Evolutionary conservation across 495 filamentous ascomycete species (phyloP).

Genomic region (Peziza echinospora): DNA sequence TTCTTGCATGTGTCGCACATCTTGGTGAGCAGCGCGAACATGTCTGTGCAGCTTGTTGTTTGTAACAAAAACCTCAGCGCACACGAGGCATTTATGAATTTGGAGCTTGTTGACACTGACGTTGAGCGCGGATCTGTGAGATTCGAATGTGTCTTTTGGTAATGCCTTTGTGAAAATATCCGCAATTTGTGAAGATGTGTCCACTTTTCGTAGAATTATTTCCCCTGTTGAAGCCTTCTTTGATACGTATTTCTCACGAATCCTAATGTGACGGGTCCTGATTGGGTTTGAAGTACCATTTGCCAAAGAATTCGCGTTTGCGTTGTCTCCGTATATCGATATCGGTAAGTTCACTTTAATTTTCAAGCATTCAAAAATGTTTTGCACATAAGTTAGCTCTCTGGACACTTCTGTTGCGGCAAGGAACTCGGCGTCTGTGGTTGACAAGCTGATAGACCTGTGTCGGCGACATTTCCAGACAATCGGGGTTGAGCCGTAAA

Average conservation of each 20-base stretch:
- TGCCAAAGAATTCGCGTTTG: neutral
- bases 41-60: neutral
- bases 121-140: too few species aligned
- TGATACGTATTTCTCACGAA: too few species aligned
- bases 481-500: neutral
- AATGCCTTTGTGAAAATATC: neutral
- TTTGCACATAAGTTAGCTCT: neutral
- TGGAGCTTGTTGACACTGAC: neutral
- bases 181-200: too few species aligned
- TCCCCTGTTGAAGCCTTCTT: too few species aligned
- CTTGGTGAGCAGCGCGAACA: neutral
- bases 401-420: neutral
- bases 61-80: neutral
- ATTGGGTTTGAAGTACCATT: too few species aligned
- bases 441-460: neutral
- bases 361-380: neutral
- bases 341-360: neutral
- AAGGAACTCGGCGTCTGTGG: neutral
- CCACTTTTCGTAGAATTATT: too few species aligned
- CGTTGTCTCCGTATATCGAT: neutral
- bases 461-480: neutral
- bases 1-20: too few species aligned
- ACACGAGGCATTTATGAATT: neutral
- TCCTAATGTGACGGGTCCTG: too few species aligned
- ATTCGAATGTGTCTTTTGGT: neutral